Percentiles rank a stretch among this genome's conserved stretches.
Evolutionary conservation across 306 rosid genomes (phyloP).

Genomic region (Acacia confusa): DNA sequence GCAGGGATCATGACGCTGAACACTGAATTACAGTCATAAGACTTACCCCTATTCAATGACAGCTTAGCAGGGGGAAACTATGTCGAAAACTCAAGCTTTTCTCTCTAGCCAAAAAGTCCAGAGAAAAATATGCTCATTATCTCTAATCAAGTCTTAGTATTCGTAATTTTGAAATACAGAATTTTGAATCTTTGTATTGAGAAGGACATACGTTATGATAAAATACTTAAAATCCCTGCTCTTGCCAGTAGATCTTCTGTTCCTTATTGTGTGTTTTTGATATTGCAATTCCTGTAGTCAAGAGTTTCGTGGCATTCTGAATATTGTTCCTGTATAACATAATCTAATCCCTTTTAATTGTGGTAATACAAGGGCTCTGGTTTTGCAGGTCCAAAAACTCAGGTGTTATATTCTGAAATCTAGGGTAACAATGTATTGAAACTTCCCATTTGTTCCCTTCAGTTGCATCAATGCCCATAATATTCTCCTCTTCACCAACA

Average conservation of each 20-base stretch:
- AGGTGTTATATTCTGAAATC: background rate
- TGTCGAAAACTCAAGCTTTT: background rate
- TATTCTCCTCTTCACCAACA: background rate
- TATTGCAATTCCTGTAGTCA: background rate
- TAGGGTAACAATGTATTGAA: background rate
- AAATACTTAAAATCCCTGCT: background rate
- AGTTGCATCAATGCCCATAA: background rate
- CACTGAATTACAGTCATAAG: background rate
- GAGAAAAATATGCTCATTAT: background rate
- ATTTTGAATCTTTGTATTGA: too few species aligned
- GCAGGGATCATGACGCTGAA: background rate
- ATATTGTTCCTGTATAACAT: background rate
- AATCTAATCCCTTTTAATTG: background rate
- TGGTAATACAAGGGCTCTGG: background rate
- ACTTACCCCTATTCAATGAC: background rate
- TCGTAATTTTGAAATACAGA: background rate
- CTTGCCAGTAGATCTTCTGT: background rate
- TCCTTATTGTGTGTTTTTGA: background rate
- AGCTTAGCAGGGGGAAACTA: background rate
- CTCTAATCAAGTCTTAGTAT: background rate
- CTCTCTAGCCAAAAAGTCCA: background rate
- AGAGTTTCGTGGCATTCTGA: background rate
- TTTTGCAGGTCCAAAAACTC: background rate
- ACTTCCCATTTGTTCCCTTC: background rate
- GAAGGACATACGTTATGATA: too few species aligned